phyloP scores from a whole-genome alignment of 1,139 yeast species.

The Lodderomyces margitis region DNA sequence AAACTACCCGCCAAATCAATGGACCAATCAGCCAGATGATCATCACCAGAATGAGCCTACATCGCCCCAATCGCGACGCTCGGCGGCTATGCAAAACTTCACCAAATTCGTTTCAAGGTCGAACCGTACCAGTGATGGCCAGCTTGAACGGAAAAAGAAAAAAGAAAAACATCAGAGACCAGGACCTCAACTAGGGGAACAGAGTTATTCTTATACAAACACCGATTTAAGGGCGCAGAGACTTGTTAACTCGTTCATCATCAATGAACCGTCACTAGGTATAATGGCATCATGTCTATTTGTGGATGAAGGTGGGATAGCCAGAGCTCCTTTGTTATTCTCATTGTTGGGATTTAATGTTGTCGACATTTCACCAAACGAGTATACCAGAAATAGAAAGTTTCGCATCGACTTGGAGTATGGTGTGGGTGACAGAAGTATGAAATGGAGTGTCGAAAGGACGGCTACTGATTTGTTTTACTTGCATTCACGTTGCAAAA shows the following conservation, averaged over 20 bases:
- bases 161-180: not conserved
- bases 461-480: conserved; percentile 68
- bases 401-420: conserved; percentile 77
- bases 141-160: not conserved
- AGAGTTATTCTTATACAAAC: not conserved
- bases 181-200: not conserved
- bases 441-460: conserved; percentile 78
- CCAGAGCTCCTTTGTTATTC: conserved; percentile 78
- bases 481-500: conserved; percentile 66
- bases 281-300: conserved; percentile 73
- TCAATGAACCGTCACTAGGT: conserved; percentile 81
- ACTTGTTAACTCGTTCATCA: conserved; percentile 58
- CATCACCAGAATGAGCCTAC: not conserved
- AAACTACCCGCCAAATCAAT: not conserved
- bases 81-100: not conserved
- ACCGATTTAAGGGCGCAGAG: conserved; percentile 18
- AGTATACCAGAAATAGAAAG: conserved; percentile 48
- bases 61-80: not conserved
- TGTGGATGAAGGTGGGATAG: conserved; percentile 73
- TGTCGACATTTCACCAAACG: conserved; percentile 47
- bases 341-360: conserved; percentile 69
- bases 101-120: not conserved
- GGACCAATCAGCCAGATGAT: not conserved
- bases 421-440: conserved; percentile 78
- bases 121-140: too few relatives aligned